phyloP scores from a whole-genome alignment of 2,329 filamentous ascomycete genomes.

The Colletotrichum salicis region DNA sequence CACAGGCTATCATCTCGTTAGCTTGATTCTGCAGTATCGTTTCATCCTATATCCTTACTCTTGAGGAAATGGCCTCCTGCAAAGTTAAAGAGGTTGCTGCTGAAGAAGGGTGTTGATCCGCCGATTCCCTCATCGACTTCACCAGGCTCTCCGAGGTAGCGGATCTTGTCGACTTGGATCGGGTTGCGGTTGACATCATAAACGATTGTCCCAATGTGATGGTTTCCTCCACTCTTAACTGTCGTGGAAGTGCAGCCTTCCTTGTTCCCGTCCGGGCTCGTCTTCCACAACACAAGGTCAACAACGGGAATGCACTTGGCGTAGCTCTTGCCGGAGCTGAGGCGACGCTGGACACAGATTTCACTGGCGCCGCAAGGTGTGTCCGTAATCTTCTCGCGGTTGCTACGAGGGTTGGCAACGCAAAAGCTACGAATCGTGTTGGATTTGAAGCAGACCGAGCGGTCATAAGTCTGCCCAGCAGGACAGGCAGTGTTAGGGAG shows the following conservation, averaged over 20 bases:
- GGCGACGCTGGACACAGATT: background rate
- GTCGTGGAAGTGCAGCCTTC: background rate
- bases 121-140: background rate
- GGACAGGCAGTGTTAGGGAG: background rate
- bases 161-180: conserved; percentile 9
- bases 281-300: background rate
- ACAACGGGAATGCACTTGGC: background rate
- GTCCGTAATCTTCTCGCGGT: background rate
- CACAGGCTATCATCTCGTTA: background rate
- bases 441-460: background rate
- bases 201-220: background rate
- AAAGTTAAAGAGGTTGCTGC: background rate
- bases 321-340: background rate
- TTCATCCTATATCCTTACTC: background rate
- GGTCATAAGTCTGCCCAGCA: background rate
- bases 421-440: background rate
- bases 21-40: background rate
- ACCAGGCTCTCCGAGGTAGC: background rate
- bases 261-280: background rate
- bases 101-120: background rate
- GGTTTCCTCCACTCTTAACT: background rate
- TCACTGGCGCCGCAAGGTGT: background rate
- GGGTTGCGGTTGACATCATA: background rate
- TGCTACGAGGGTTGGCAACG: background rate
- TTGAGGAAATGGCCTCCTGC: background rate